Percentiles rank a stretch among this genome's conserved stretches.
These are phyloP conservation scores for Dioscorea alata DNA, from an alignment of 106 monocot species.

Conservation along the genomic window DNA sequence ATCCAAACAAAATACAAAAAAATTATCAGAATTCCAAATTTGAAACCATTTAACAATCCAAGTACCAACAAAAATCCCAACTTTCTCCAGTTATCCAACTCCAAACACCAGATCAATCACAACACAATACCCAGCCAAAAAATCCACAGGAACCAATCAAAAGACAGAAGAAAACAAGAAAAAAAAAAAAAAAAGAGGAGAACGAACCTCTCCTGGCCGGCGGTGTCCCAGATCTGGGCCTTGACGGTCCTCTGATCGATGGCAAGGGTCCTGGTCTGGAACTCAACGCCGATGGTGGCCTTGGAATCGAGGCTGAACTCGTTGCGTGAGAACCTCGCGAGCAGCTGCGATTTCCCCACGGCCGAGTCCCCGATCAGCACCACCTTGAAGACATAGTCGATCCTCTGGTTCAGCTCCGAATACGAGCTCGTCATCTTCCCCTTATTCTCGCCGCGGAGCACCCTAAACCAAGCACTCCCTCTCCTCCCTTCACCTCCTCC, in stretches of 20 bases:
- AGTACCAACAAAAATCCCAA: no score
- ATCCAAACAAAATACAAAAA: no score
- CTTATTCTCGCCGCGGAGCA: neutral
- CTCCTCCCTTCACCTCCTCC: neutral
- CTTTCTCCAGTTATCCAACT: no score
- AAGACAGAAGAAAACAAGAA: neutral
- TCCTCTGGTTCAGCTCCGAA: slow-evolving; percentile 21
- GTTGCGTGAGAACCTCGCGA: slow-evolving; percentile 33
- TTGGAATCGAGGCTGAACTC: slow-evolving; percentile 47
- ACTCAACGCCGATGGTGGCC: slow-evolving; percentile 48
- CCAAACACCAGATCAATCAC: no score
- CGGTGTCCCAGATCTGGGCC: slow-evolving; percentile 67
- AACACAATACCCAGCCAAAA: neutral
- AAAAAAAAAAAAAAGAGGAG: no score
- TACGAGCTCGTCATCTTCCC: slow-evolving; percentile 7
- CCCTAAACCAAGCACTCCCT: neutral
- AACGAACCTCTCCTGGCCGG: slow-evolving; percentile 43
- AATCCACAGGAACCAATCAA: neutral
- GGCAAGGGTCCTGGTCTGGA: slow-evolving; percentile 35
- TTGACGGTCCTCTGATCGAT: slow-evolving; percentile 38
- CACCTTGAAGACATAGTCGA: slow-evolving; percentile 46
- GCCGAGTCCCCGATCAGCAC: slow-evolving; percentile 47
- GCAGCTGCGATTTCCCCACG: slow-evolving; percentile 42
- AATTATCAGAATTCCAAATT: no score
- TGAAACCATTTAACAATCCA: no score